Evolutionary conservation across 106 monocot species (phyloP).

Genomic region (Hemerocallis citrina): DNA sequence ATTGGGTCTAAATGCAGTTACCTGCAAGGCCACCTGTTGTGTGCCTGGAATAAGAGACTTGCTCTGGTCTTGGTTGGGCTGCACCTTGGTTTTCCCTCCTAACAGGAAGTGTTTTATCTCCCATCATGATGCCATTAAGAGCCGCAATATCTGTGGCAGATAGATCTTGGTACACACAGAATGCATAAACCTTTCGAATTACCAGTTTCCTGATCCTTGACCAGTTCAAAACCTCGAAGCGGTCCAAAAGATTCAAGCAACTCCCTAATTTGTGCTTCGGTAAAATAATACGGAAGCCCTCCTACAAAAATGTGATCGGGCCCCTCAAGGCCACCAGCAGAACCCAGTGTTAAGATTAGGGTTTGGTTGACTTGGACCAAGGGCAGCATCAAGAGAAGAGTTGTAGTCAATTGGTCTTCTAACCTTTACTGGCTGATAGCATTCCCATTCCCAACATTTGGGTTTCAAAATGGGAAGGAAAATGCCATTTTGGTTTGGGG

Average conservation of each 20-base stretch:
- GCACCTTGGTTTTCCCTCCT: conserved; percentile 71
- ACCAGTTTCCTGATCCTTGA: conserved; percentile 81
- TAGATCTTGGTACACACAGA: conserved; percentile 74
- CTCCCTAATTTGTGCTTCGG: conserved; percentile 65
- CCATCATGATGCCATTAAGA: conserved; percentile 85
- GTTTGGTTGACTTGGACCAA: conserved; percentile 54
- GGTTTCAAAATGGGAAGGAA: too few relatives aligned
- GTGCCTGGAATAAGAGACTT: conserved; percentile 61
- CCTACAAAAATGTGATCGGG: conserved; percentile 70
- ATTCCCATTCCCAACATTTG: too few relatives aligned
- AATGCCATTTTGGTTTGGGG: too few relatives aligned
- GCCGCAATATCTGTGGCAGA: conserved; percentile 77
- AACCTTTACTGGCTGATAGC: conserved; percentile 79
- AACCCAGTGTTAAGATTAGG: conserved; percentile 48
- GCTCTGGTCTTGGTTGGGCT: conserved; percentile 67
- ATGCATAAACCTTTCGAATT: conserved; percentile 76
- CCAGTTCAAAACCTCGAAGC: conserved; percentile 83
- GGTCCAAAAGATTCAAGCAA: conserved; percentile 70
- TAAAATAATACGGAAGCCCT: conserved; percentile 70
- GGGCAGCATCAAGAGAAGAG: conserved; percentile 49
- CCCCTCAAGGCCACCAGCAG: conserved; percentile 59
- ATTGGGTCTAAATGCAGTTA: too few relatives aligned
- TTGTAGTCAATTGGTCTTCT: conserved; percentile 78
- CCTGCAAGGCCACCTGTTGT: conserved; percentile 80
- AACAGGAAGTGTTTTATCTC: conserved; percentile 79